Conservation (phyloP, 2,329 filamentous ascomycete species). For the Aureobasidium uvarum region DNA sequence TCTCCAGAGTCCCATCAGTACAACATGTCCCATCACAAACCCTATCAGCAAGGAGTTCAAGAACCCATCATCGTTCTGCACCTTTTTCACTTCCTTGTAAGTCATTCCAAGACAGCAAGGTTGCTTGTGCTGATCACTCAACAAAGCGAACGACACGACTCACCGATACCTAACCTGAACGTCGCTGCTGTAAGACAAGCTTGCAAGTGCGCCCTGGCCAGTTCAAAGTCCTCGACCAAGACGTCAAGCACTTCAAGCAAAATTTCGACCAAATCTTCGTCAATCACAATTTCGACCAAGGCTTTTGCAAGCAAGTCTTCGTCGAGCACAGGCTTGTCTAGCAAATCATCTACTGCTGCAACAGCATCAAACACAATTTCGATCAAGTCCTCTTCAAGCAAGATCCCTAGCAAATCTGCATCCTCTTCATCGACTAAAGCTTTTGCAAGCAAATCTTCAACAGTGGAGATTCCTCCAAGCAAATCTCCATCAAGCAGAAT, state of each 20-base stretch:
- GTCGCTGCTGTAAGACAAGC: not conserved
- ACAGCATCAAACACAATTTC: not conserved
- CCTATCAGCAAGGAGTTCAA: not conserved
- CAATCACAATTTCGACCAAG: not conserved
- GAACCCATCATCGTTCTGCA: not conserved
- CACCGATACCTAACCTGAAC: not conserved
- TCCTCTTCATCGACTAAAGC: too few species aligned
- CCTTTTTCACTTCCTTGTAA: slow-evolving; percentile 1
- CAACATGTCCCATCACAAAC: not conserved
- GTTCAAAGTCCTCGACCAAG: not conserved
- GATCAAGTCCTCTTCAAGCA: not conserved
- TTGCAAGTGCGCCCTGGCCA: not conserved
- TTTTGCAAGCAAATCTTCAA: too few species aligned
- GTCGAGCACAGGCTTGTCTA: not conserved
- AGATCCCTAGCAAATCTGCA: not conserved
- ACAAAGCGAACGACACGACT: not conserved
- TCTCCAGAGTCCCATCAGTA: not conserved
- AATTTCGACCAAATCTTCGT: not conserved
- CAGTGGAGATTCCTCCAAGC: too few species aligned
- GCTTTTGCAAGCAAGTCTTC: not conserved
- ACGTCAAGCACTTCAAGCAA: not conserved
- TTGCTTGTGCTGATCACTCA: not conserved
- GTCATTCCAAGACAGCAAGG: not conserved
- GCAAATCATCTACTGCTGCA: not conserved
- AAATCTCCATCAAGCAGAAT: too few species aligned